These are phyloP conservation scores for Spergularia marina DNA, from an alignment of 148 eudicot genomes.

Conservation along the genomic window DNA sequence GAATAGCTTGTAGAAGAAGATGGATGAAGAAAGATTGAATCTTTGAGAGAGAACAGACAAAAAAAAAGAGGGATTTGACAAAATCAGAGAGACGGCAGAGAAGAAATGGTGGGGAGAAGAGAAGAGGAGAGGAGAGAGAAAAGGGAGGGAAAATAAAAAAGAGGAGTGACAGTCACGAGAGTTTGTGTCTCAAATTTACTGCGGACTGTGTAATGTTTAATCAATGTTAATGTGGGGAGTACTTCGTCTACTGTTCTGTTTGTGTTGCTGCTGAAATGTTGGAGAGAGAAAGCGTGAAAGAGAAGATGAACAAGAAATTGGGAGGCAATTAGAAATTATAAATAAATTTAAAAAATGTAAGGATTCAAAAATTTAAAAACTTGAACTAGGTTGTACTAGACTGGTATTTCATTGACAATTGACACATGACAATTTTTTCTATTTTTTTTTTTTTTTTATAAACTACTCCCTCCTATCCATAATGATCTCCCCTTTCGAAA, in stretches of 20 bases:
- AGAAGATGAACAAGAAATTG: background rate
- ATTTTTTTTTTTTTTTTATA: no score
- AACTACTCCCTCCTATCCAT: no score
- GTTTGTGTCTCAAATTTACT: slow-evolving; percentile 13
- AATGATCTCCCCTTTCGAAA: no score
- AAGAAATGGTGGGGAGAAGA: background rate
- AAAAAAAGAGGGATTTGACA: background rate
- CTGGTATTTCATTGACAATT: no score
- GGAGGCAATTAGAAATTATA: background rate
- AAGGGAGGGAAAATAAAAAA: background rate
- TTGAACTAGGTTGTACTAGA: no score
- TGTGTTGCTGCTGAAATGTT: background rate
- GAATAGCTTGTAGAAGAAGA: background rate
- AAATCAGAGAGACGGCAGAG: background rate
- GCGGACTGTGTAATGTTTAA: no score
- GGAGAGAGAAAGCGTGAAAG: background rate
- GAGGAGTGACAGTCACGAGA: slow-evolving; percentile 26
- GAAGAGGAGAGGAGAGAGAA: background rate
- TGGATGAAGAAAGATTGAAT: slow-evolving; percentile 15
- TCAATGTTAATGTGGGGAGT: background rate
- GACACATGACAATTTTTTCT: no score
- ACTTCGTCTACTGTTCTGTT: slow-evolving; percentile 5
- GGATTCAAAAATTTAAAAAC: no score
- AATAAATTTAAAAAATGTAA: no score
- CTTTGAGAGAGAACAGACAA: background rate